Evolutionary conservation across 2,329 filamentous ascomycete genomes (phyloP), one percentile per base, ranked within the genome.

Genomic region (Fusarium miscanthi): DNA sequence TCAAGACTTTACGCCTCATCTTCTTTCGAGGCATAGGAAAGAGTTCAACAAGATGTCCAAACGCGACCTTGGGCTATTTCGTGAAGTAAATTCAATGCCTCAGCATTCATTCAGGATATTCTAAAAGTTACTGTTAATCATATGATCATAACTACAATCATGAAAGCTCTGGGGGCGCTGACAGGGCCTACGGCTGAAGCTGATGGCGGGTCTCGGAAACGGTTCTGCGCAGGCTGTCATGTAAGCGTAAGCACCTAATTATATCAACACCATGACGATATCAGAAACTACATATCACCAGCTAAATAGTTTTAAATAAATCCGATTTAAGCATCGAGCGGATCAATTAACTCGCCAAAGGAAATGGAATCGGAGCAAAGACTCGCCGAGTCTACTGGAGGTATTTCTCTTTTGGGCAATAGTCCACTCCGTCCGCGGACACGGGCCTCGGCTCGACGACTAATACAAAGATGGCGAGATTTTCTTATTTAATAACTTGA

Each of bases 341-440:
- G 64, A 52, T 23, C 23, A 69, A 70, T 25, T 51, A 21, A 53
- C 8, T 38, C 11, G 7, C 66, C 52, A 69, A 53, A 56, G 49
- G 42, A 45, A 35, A 40, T 59, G 43, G 27, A 27, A 35, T 25
- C 69, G 69, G 69, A 48, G 45, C 52, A 71, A 71, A 51, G 40
- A 63, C 57, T 40, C 16, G 52, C 69, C 69, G 69, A 67, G 33
- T 52, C 57, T 23, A 37, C 58, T 49, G 54, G 54, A 48, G 41
- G 16, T 53, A 40, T 54, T 67, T 43, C 65, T 52, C 11, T 14
- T 63, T 73, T 66, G 19, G 70, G 70, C 6, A 30, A 60, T 70
- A 62, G 65, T 37, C 31, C 42, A 66, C 25, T n/a, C 17, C 3
- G n/a, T 37, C 48, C 30, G 21, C 31, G 33, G 56, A 63, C 63